phyloP scores from a whole-genome alignment of 1,139 yeast species.

The Taphrina sp. region DNA sequence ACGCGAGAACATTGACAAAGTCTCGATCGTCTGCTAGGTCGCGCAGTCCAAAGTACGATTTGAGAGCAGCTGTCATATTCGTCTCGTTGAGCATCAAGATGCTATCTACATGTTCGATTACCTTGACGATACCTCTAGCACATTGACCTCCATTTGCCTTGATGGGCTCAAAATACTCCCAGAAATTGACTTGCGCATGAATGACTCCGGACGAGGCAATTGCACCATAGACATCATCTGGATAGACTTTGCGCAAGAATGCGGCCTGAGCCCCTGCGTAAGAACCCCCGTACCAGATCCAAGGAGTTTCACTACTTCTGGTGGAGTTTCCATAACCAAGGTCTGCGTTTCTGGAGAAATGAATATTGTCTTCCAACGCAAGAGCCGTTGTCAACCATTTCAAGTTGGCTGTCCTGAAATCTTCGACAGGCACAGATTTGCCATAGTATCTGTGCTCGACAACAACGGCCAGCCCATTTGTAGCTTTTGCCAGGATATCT shows the following conservation, averaged over 20 bases:
- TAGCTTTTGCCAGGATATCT: background rate
- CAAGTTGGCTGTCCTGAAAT: background rate
- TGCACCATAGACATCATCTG: background rate
- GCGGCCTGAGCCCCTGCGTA: constrained; percentile 4
- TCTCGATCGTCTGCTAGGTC: background rate
- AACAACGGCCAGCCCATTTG: background rate
- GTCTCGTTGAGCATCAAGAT: background rate
- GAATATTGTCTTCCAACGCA: background rate
- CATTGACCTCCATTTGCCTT: background rate
- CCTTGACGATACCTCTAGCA: background rate
- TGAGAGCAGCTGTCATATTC: background rate
- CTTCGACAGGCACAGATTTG: background rate
- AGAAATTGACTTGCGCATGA: background rate
- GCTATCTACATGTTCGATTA: background rate
- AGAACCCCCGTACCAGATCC: constrained; percentile 3
- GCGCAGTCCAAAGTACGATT: background rate
- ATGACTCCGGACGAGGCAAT: constrained; percentile 2
- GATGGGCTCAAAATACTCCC: constrained; percentile 4
- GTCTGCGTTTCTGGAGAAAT: constrained; percentile 1
- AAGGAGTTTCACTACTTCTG: constrained; percentile 4
- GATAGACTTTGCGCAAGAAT: background rate
- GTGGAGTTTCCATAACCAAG: constrained; percentile 5
- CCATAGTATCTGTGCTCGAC: constrained; percentile 14
- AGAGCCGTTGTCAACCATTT: constrained; percentile 1
- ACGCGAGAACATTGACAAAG: background rate